These are phyloP conservation scores for Plasmodium adleri DNA, from an alignment of 169 alveolate species.

Conservation along the genomic window DNA sequence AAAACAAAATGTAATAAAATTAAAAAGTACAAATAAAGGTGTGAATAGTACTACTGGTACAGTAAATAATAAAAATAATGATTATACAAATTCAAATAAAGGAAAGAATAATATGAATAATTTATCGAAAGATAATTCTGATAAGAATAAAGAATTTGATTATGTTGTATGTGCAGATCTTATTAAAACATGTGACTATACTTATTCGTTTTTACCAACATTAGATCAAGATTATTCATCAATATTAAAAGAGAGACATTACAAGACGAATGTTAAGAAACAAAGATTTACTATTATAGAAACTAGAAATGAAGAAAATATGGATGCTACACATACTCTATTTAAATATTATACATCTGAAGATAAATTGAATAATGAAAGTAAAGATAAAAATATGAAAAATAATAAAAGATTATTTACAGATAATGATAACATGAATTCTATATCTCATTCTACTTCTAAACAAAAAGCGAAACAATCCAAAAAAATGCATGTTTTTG, in stretches of 20 bases:
- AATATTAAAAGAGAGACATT: slow-evolving; percentile 71
- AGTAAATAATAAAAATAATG: slow-evolving; percentile 23
- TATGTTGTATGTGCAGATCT: slow-evolving; percentile 67
- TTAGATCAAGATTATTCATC: slow-evolving; percentile 71
- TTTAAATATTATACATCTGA: slow-evolving; percentile 62
- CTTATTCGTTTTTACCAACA: slow-evolving; percentile 65
- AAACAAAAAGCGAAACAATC: slow-evolving; percentile 62
- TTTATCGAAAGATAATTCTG: slow-evolving; percentile 27
- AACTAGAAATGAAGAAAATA: slow-evolving; percentile 74
- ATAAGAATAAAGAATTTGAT: slow-evolving; percentile 47
- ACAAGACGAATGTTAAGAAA: slow-evolving; percentile 69
- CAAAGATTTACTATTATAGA: slow-evolving; percentile 66
- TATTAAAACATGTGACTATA: slow-evolving; percentile 40
- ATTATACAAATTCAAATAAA: slow-evolving; percentile 35
- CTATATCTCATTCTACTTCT: slow-evolving; percentile 28
- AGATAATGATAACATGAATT: slow-evolving; percentile 23
- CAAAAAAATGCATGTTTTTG: slow-evolving; percentile 67
- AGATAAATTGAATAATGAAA: slow-evolving; percentile 9
- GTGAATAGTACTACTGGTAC: slow-evolving; percentile 6
- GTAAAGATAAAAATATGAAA: slow-evolving; percentile 12
- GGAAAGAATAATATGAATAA: slow-evolving; percentile 31
- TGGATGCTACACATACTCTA: slow-evolving; percentile 67
- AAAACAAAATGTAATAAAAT: slow-evolving; percentile 33
- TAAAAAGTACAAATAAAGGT: slow-evolving; percentile 23
- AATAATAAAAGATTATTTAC: slow-evolving; percentile 38